Evolutionary conservation across 1,284 basidiomycete species (phyloP), one percentile per base, ranked within the genome.

Genomic region (Cutaneotrichosporon daszewskae): DNA sequence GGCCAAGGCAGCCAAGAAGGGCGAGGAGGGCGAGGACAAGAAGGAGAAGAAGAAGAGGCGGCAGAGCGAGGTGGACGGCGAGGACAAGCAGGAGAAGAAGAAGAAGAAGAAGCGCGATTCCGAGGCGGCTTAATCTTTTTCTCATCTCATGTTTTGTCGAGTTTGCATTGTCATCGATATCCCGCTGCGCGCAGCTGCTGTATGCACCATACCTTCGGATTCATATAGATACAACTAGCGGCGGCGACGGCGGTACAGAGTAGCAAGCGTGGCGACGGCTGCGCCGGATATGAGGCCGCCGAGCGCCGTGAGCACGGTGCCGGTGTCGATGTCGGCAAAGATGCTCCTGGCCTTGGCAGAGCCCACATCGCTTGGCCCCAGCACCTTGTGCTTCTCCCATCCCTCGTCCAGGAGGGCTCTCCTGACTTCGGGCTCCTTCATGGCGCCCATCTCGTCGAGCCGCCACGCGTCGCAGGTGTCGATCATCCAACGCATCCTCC

Each of bases 401-500:
- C 75, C 68, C 56, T 69, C 51, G 32, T 54, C 60, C 55, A 62
- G 60, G 13, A 63, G 50, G 47, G 14, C 50, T 37, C 43, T 60
- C 54, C 59, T 71, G 38, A 53, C 58, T 34, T 43, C 40, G 18
- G 53, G 60, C 26, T 71, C 65, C 11, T 58, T 60, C 51, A 73
- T 66, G 32, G 45, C 45, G 10, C 54, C 58, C 55, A 67, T 60
- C 47, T 64, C 59, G 17, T 67, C 66, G 29, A 75, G 50, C 5
- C 54, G 44, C 57, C 91, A 97, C 27, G 75, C 71, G 50, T 89
- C 87, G 71, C 91, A 96, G 5, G 96, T 75, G 43, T 80, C 78
- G 22, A 87, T 82, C 87, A 97, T 96, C 92, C 91, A 97, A 54
- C 79, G 77, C 94, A 98, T 98, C 62, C 94, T 76, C 61, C 60